These are phyloP conservation scores for Pochonia chlamydosporia DNA, from an alignment of 2,329 filamentous ascomycete species.

Conservation along the genomic window DNA sequence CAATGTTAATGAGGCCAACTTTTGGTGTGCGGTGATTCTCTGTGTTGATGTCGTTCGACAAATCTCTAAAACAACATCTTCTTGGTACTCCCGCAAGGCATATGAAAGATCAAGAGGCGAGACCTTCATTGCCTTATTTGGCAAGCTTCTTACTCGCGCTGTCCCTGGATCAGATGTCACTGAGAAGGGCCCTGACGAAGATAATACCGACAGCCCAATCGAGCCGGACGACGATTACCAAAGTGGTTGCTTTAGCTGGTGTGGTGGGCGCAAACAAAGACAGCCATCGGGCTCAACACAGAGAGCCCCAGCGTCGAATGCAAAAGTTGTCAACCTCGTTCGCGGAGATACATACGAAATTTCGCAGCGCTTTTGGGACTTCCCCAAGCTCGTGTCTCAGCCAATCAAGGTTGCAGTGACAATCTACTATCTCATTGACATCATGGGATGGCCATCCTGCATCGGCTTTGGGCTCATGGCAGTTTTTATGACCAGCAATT, in stretches of 20 bases:
- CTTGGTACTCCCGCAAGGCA: constrained; percentile 78
- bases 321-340: constrained; percentile 86
- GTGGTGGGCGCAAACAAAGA: constrained; percentile 15
- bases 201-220: constrained; percentile 1
- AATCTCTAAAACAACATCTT: constrained; percentile 28
- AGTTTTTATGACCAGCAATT: constrained; percentile 64
- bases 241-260: constrained; percentile 14
- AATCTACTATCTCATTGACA: constrained; percentile 54
- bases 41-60: constrained; percentile 26
- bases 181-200: constrained; percentile 24
- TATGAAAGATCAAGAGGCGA: constrained; percentile 84
- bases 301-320: constrained; percentile 64
- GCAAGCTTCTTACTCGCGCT: constrained; percentile 31
- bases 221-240: constrained; percentile 2
- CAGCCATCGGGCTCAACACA: constrained; percentile 16
- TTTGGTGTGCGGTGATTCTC: constrained; percentile 33
- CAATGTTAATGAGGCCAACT: constrained; percentile 22
- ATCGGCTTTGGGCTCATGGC: constrained; percentile 66
- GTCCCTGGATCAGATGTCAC: constrained; percentile 32
- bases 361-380: constrained; percentile 83
- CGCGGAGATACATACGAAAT: constrained; percentile 78
- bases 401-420: constrained; percentile 73
- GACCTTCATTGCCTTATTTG: constrained; percentile 32
- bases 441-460: constrained; percentile 76
- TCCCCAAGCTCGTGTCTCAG: constrained; percentile 67